Evolutionary conservation across 768 basidiomycete genomes (phyloP).

Genomic region (Dacryopinax primogenitus): DNA sequence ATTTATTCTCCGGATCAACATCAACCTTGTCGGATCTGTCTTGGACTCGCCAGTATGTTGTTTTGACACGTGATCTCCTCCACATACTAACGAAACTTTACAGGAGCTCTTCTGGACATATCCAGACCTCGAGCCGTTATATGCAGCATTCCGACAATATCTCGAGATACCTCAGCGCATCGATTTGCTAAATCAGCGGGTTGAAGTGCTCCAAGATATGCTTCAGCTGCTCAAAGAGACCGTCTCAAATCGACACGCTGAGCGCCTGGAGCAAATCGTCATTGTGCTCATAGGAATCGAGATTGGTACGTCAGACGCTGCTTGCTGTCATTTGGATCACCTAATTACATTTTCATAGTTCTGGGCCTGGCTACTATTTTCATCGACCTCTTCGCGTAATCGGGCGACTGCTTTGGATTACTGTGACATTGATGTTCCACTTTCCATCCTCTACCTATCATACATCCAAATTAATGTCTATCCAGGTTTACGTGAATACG

Average conservation of each 20-base stretch:
- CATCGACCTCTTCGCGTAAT: conserved; percentile 46
- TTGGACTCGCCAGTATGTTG: conserved; percentile 74
- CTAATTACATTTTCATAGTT: conserved; percentile 33
- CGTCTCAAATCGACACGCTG: conserved; percentile 79
- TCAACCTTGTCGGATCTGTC: conserved; percentile 93
- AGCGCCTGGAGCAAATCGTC: conserved; percentile 84
- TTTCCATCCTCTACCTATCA: background rate
- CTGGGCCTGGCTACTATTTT: conserved; percentile 84
- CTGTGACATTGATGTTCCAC: background rate
- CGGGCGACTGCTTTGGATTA: background rate
- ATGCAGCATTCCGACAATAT: conserved; percentile 86
- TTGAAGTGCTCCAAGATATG: conserved; percentile 95
- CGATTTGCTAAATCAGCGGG: conserved; percentile 82
- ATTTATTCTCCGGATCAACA: conserved; percentile 85
- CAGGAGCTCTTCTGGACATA: conserved; percentile 35
- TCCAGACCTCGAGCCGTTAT: conserved; percentile 88
- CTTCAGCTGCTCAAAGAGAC: conserved; percentile 88
- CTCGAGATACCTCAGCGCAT: conserved; percentile 91
- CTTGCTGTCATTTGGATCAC: background rate
- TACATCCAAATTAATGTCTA: too few relatives aligned
- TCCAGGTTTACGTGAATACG: too few relatives aligned
- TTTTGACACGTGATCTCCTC: background rate
- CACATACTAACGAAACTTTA: conserved; percentile 7
- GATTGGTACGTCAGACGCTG: conserved; percentile 43
- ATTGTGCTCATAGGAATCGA: conserved; percentile 83